Evolutionary conservation across 2,329 filamentous ascomycete species (phyloP).

Genomic region (Sporothrix dimorphospora): DNA sequence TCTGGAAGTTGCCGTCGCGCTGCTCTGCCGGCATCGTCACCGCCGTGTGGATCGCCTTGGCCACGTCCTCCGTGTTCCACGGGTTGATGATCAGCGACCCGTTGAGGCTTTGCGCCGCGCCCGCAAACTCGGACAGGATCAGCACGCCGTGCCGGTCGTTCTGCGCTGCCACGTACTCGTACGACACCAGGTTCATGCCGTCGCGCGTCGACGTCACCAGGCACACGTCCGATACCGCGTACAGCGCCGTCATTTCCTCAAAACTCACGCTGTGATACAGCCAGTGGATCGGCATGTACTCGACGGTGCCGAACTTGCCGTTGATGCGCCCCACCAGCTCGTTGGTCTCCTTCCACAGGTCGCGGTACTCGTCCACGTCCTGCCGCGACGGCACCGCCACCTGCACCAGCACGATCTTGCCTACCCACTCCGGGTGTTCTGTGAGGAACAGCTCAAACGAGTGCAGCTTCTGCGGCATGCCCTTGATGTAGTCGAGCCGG

Average conservation of each 20-base stretch:
- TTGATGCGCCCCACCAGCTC: conserved; percentile 97
- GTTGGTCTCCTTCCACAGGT: conserved; percentile 91
- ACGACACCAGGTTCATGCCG: conserved; percentile 98
- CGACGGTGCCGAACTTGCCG: conserved; percentile 92
- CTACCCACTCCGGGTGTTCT: conserved; percentile 97
- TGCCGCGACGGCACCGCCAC: conserved; percentile 93
- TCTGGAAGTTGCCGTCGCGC: conserved; percentile 82
- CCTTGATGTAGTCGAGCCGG: conserved; percentile 97
- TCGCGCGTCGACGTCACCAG: conserved; percentile 94
- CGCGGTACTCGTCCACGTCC: conserved; percentile 98
- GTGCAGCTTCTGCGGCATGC: conserved; percentile 95
- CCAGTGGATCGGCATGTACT: conserved; percentile 99
- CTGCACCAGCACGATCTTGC: conserved; percentile 93
- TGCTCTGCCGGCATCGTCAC: conserved; percentile 94
- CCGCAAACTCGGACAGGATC: conserved; percentile 95
- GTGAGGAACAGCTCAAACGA: conserved; percentile 95
- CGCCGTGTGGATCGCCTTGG: conserved; percentile 91
- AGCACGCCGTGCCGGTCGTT: conserved; percentile 87
- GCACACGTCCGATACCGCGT: conserved; percentile 89
- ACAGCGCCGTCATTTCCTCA: conserved; percentile 91
- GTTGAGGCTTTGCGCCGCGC: conserved; percentile 91
- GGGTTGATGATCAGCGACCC: conserved; percentile 95
- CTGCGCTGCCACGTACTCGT: conserved; percentile 96
- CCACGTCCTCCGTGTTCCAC: conserved; percentile 96
- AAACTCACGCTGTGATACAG: conserved; percentile 95